These are phyloP conservation scores for Setaria viridis DNA, from an alignment of 202 grass and related monocot species.

Conservation along the genomic window DNA sequence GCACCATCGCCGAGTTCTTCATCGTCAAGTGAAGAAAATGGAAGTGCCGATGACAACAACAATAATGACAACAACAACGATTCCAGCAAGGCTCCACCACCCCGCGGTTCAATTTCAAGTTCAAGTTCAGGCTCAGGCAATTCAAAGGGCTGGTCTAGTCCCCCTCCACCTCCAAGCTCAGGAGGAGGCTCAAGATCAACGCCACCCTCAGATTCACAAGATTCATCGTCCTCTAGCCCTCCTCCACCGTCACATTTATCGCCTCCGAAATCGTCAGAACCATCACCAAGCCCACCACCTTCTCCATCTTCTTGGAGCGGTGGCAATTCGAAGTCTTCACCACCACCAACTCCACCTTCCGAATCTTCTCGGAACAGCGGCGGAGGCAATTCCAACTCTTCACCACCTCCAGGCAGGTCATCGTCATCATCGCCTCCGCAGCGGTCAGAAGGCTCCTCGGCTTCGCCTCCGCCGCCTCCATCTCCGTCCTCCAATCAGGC, in stretches of 20 bases:
- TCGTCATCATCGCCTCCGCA: conserved; percentile 10
- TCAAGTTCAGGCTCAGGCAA: conserved; percentile 18
- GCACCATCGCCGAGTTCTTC: conserved; percentile 51
- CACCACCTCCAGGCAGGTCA: not conserved
- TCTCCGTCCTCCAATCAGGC: conserved; percentile 4
- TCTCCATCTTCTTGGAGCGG: not conserved
- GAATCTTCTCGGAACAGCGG: conserved; percentile 6
- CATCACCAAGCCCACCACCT: not conserved
- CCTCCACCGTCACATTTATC: not conserved
- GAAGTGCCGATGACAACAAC: not conserved
- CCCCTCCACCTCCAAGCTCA: conserved; percentile 29
- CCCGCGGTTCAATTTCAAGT: not conserved
- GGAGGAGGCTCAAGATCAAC: conserved; percentile 16
- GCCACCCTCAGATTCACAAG: conserved; percentile 23
- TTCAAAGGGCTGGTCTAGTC: conserved; percentile 21
- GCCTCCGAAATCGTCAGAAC: not conserved
- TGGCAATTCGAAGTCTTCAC: conserved; percentile 20
- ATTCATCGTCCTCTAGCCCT: conserved; percentile 37
- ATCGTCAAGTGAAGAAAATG: not conserved
- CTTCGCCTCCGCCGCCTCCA: conserved; percentile 8
- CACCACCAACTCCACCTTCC: conserved; percentile 18
- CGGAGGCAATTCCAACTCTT: not conserved
- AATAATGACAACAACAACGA: not conserved
- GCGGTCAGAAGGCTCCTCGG: not conserved
- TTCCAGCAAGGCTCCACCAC: conserved; percentile 41